These are phyloP conservation scores for Gigaspora rosea DNA, from an alignment of 192 early-diverging fungal genomes.

Conservation along the genomic window DNA sequence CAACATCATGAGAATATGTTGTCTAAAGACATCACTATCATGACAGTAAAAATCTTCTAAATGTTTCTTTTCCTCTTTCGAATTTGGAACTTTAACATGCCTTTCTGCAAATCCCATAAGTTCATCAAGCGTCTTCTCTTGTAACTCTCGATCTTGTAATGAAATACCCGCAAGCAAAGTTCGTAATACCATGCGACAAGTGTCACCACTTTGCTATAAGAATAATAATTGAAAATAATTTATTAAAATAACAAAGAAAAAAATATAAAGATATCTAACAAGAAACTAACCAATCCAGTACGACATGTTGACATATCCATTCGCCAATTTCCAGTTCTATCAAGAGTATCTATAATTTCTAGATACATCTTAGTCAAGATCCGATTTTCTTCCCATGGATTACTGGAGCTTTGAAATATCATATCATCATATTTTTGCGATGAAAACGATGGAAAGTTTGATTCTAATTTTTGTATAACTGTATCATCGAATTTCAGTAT, in stretches of 20 bases:
- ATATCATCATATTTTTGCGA: conserved; percentile 16
- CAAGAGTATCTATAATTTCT: conserved; percentile 23
- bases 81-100: conserved; percentile 2
- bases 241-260: background rate
- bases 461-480: conserved; percentile 22
- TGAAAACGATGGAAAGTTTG: background rate
- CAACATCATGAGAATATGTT: conserved; percentile 26
- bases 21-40: conserved; percentile 25
- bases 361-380: background rate
- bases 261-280: background rate
- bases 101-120: conserved; percentile 26
- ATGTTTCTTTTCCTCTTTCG: background rate
- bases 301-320: conserved; percentile 19
- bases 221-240: background rate
- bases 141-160: background rate
- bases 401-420: conserved; percentile 31
- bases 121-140: conserved; percentile 11
- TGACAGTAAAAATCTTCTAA: conserved; percentile 14
- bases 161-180: conserved; percentile 27
- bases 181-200: conserved; percentile 29
- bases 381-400: conserved; percentile 32
- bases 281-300: conserved; percentile 12
- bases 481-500: background rate
- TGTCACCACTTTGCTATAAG: conserved; percentile 22
- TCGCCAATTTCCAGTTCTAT: conserved; percentile 30